phyloP scores from a whole-genome alignment of 208 protist genomes.

The Wallacemonas sp. region DNA sequence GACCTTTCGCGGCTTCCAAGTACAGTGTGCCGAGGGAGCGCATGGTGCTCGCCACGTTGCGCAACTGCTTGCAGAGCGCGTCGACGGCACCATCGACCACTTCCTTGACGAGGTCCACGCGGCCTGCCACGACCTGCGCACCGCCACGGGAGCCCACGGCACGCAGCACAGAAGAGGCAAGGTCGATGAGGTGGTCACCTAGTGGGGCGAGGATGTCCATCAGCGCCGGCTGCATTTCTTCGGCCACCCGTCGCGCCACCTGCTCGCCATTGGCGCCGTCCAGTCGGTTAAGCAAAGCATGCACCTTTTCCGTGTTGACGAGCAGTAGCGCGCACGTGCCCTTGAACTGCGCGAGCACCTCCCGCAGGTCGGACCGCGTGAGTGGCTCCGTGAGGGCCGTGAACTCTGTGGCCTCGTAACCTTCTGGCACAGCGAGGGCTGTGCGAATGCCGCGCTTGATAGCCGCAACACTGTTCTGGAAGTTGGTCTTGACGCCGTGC shows the following conservation, averaged over 20 bases:
- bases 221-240: constrained; percentile 75
- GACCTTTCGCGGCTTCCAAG: constrained; percentile 43
- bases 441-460: constrained; percentile 47
- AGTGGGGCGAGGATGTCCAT: constrained; percentile 55
- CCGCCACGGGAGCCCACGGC: constrained; percentile 41
- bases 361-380: constrained; percentile 39
- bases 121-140: background rate
- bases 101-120: constrained; percentile 2
- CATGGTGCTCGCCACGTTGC: constrained; percentile 52
- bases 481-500: constrained; percentile 57
- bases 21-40: constrained; percentile 67
- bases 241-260: constrained; percentile 43
- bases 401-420: constrained; percentile 34
- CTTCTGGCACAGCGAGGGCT: constrained; percentile 43
- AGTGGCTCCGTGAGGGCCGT: constrained; percentile 27
- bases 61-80: constrained; percentile 42
- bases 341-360: constrained; percentile 79
- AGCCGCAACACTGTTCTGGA: constrained; percentile 39
- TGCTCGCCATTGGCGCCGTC: constrained; percentile 22
- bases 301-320: constrained; percentile 40
- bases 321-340: constrained; percentile 73
- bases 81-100: background rate
- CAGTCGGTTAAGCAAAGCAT: constrained; percentile 24
- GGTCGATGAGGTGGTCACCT: constrained; percentile 29
- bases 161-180: constrained; percentile 34